phyloP scores from a whole-genome alignment of 2,329 filamentous ascomycete genomes.

The Verticillium longisporum region DNA sequence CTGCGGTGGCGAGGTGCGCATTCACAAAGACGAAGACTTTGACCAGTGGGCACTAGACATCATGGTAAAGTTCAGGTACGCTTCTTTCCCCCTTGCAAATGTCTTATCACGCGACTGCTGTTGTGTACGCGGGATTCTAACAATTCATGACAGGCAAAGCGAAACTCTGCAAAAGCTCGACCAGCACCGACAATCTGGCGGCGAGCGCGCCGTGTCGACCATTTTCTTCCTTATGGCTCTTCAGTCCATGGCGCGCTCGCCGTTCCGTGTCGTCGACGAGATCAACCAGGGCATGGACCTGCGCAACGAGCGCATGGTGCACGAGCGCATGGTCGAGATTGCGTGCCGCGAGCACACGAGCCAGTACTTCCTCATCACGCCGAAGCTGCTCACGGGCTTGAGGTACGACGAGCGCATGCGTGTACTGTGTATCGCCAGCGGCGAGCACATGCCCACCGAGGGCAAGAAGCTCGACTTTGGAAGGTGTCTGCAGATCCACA shows the following conservation, averaged over 20 bases:
- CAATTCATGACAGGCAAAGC: conserved; percentile 49
- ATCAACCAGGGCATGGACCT: conserved; percentile 99
- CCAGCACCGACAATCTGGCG: conserved; percentile 89
- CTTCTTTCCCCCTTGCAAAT: too few species aligned
- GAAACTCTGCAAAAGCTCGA: conserved; percentile 81
- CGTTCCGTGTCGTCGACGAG: conserved; percentile 97
- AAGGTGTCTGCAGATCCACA: conserved; percentile 36
- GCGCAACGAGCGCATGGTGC: conserved; percentile 95
- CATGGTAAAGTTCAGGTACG: conserved; percentile 82
- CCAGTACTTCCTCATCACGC: conserved; percentile 95
- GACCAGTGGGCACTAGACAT: conserved; percentile 92
- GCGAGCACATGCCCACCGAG: conserved; percentile 61
- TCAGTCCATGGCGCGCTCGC: conserved; percentile 85
- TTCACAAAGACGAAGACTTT: conserved; percentile 90
- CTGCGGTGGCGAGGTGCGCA: conserved; percentile 82
- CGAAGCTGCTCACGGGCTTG: conserved; percentile 81
- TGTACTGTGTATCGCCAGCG: conserved; percentile 87
- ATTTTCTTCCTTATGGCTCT: conserved; percentile 99
- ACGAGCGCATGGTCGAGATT: conserved; percentile 97
- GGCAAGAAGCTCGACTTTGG: conserved; percentile 43
- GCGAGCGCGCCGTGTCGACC: conserved; percentile 91
- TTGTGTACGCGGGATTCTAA: too few species aligned
- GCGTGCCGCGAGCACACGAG: conserved; percentile 76
- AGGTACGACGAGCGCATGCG: conserved; percentile 88
- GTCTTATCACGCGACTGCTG: too few species aligned